These are phyloP conservation scores for Crithidia brevicula DNA, from an alignment of 208 protist species.

Conservation along the genomic window DNA sequence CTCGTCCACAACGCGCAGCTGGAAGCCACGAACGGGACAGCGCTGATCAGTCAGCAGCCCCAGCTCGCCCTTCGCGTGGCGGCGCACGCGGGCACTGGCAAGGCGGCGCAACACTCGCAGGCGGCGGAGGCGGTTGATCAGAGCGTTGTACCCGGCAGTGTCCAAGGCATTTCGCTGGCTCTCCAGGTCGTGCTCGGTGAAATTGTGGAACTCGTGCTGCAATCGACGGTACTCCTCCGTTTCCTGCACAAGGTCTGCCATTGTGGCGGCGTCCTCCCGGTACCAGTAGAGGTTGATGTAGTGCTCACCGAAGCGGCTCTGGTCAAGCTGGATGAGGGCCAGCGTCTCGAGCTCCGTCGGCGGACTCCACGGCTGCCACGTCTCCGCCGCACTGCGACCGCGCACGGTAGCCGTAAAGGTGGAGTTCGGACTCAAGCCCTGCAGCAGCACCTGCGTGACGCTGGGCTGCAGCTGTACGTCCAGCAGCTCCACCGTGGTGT, in stretches of 20 bases:
- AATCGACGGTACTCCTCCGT: constrained; percentile 54
- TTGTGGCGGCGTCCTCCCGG: constrained; percentile 39
- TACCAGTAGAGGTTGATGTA: constrained; percentile 94
- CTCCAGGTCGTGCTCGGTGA: constrained; percentile 69
- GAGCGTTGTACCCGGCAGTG: constrained; percentile 50
- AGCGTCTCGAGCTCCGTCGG: constrained; percentile 59
- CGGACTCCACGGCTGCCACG: constrained; percentile 89
- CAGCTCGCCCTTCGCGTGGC: constrained; percentile 57
- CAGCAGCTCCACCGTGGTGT: constrained; percentile 35
- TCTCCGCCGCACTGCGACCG: constrained; percentile 45
- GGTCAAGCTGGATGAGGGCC: constrained; percentile 65
- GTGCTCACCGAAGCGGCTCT: constrained; percentile 90
- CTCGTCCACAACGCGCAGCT: constrained; percentile 81
- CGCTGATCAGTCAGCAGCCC: constrained; percentile 49
- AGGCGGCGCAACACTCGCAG: constrained; percentile 56
- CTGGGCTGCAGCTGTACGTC: constrained; percentile 47
- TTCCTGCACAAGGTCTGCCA: constrained; percentile 31
- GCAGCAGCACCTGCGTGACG: constrained; percentile 43
- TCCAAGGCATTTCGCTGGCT: constrained; percentile 42
- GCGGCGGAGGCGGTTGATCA: constrained; percentile 38
- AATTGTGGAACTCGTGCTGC: constrained; percentile 61
- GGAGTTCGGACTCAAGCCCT: constrained; percentile 43
- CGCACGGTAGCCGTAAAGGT: constrained; percentile 56
- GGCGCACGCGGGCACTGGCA: constrained; percentile 35
- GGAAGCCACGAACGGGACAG: constrained; percentile 73